These are phyloP conservation scores for Porcisia hertigi DNA, from an alignment of 208 protist genomes.

Conservation along the genomic window DNA sequence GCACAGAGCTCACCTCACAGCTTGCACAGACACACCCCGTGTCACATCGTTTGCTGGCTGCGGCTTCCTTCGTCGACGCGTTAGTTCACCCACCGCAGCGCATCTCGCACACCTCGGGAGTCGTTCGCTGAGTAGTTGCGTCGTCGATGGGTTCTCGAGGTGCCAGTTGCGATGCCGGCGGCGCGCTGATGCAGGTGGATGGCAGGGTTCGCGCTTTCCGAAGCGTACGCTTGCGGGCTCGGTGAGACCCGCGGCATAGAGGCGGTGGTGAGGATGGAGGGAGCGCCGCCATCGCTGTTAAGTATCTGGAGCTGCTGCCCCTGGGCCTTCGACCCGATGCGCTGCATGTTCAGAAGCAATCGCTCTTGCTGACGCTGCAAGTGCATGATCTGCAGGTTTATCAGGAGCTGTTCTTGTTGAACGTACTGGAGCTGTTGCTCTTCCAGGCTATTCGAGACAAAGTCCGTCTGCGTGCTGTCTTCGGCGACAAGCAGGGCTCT, in stretches of 20 bases:
- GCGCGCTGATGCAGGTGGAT: constrained; percentile 6
- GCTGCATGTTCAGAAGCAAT: neutral
- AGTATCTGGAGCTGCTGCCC: constrained; percentile 8
- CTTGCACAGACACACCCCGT: neutral
- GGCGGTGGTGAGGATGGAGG: neutral
- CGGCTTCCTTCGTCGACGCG: neutral
- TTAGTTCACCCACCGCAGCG: constrained; percentile 15
- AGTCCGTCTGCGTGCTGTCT: constrained; percentile 22
- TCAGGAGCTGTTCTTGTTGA: constrained; percentile 14
- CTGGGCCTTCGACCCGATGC: constrained; percentile 6
- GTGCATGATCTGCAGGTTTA: neutral
- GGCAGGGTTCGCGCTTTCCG: neutral
- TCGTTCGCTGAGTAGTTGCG: constrained; percentile 14
- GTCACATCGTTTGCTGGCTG: neutral
- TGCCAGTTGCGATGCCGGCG: constrained; percentile 7
- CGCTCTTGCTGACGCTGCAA: constrained; percentile 22
- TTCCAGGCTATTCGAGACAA: constrained; percentile 22
- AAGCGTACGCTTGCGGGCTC: neutral
- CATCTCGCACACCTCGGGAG: constrained; percentile 11
- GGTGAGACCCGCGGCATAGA: constrained; percentile 8
- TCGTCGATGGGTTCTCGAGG: constrained; percentile 9
- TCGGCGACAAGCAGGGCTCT: neutral
- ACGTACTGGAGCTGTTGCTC: constrained; percentile 15
- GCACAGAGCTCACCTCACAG: neutral
- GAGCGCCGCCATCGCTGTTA: constrained; percentile 6